These are phyloP conservation scores for Scenedesmus sp. DNA, from an alignment of 163 green algal genomes.

Conservation along the genomic window DNA sequence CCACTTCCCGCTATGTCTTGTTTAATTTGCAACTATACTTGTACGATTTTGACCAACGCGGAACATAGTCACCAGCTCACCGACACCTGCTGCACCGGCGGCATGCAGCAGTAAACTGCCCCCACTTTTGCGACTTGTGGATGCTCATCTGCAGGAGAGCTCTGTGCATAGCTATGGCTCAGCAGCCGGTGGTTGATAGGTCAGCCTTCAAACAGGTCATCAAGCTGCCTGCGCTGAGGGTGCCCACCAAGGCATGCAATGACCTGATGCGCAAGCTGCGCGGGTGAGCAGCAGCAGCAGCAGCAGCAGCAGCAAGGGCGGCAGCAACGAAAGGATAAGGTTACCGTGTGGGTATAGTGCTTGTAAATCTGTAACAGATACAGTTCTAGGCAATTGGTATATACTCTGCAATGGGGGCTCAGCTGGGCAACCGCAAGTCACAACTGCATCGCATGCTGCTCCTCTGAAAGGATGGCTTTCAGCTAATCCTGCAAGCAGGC, in stretches of 20 bases:
- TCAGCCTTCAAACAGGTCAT: constrained; percentile 66
- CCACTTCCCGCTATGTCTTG: background rate
- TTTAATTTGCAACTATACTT: background rate
- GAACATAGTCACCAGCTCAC: background rate
- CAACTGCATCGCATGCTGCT: no score
- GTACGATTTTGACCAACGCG: background rate
- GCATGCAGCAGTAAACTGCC: background rate
- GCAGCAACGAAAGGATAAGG: no score
- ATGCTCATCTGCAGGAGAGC: constrained; percentile 29
- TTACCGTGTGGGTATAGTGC: no score
- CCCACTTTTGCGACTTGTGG: background rate
- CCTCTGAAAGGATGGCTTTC: no score
- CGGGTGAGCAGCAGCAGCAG: constrained; percentile 63
- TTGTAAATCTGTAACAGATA: background rate
- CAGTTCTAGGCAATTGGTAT: background rate
- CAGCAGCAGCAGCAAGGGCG: background rate
- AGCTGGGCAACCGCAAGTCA: no score
- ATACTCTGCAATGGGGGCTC: no score
- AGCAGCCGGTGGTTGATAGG: constrained; percentile 53
- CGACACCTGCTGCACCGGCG: background rate
- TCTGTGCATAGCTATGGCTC: constrained; percentile 29
- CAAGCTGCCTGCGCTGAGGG: constrained; percentile 66
- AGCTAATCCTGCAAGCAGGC: no score
- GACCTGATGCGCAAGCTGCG: constrained; percentile 75
- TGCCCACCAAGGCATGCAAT: constrained; percentile 71